Base-by-base conservation (phyloP, 768 basidiomycete genomes). In the Podaxis sp. region DNA sequence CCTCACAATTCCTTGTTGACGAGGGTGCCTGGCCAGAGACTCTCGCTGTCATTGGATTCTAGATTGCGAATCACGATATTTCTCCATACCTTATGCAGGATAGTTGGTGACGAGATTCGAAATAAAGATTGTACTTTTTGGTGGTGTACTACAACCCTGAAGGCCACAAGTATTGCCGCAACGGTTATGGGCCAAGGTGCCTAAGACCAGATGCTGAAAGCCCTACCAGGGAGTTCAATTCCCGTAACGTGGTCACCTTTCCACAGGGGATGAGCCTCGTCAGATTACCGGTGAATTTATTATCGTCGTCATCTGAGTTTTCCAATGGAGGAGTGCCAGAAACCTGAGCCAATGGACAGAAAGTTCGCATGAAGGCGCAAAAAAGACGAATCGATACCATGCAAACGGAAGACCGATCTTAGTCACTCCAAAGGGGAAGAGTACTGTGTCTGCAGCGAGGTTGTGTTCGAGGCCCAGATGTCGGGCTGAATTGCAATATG, bases 261-360 rank as follows among this genome's bases (percentile, higher is more conserved):
- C 2, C 9, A 82, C 82, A 12, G 81, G 71, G 0, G 79, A 80
- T 74, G 63, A 80, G 73, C 82, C 84, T 89, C 59, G 80, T 79
- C 0, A 77, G 77, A 68, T 89, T 83, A 17, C 76, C 70, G 0
- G 80, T 82, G 64, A 79, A 87, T 68, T 81, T 84, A 74, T 83
- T 82, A 66, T 89, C 78, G 2, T 80, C 84, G 3, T 79, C 71
- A 52, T 17, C 4, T 46, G 44, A 46, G 44, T 72, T 74, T 75
- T 92, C 90, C 17, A 92, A 80, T 2, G 84, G 83, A 1, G 90
- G 90, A n/a, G 92, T 84, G 17, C 89, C 89, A 6, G 88, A 88
- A 4, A 82, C 78, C 81, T 87, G 67, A 59, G 54, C 4, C 13
- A 22, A n/a, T 52, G 19, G 42, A 24, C 26, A 19, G n/a, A 42